Conservation (phyloP, 495 filamentous ascomycete species). For the Neurospora pannonica region DNA sequence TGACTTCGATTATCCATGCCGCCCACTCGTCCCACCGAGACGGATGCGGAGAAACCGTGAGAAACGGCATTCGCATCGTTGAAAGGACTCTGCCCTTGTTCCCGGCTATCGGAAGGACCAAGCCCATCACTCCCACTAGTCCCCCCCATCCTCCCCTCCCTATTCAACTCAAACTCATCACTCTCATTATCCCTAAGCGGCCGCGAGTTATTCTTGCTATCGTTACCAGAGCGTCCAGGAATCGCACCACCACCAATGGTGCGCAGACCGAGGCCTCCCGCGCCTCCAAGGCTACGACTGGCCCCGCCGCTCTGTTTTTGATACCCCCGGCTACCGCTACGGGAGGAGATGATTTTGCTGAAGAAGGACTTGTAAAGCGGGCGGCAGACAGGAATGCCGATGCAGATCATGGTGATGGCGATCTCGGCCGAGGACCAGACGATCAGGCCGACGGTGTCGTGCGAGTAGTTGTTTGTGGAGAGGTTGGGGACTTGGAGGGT, state of each 20-base stretch:
- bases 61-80: not conserved
- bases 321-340: constrained; percentile 1
- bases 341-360: not conserved
- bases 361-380: constrained; percentile 11
- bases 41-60: not conserved
- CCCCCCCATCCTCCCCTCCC: not conserved
- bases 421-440: constrained; percentile 17
- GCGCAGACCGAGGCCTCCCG: not conserved
- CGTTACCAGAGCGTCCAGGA: not conserved
- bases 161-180: not conserved
- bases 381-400: constrained; percentile 12
- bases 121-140: not conserved
- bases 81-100: not conserved
- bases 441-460: constrained; percentile 8
- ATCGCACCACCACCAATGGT: constrained; percentile 2
- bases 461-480: constrained; percentile 9
- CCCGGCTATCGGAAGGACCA: not conserved
- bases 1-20: not conserved
- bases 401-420: constrained; percentile 17
- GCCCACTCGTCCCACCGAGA: not conserved
- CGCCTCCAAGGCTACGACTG: not conserved
- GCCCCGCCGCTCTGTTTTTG: not conserved
- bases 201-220: not conserved
- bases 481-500: constrained; percentile 15
- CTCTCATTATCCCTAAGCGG: not conserved